Evolutionary conservation across 306 rosid species (phyloP).

Genomic region (Glycine soja): DNA sequence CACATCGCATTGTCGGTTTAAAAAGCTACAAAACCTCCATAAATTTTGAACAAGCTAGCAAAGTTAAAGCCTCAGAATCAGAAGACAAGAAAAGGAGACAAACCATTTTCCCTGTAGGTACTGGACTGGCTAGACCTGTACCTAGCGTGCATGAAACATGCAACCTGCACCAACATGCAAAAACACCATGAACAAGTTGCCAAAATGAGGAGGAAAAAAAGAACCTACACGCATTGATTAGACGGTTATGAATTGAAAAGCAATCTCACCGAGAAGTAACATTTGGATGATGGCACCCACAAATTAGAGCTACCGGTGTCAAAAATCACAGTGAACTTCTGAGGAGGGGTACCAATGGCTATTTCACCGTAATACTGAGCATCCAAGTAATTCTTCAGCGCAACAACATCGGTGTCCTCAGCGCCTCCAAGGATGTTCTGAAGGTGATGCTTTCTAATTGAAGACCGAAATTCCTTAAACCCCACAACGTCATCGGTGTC

Average conservation of each 20-base stretch:
- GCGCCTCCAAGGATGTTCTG: slow-evolving; percentile 48
- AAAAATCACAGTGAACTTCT: slow-evolving; percentile 82
- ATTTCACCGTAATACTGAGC: slow-evolving; percentile 97
- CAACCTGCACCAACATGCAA: slow-evolving; percentile 69
- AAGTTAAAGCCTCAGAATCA: too few species aligned
- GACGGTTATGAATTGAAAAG: background rate
- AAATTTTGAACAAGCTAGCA: background rate
- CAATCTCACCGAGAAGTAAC: slow-evolving; percentile 82
- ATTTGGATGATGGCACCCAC: slow-evolving; percentile 90
- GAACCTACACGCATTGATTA: background rate
- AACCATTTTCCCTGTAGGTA: slow-evolving; percentile 76
- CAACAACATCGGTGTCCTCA: slow-evolving; percentile 58
- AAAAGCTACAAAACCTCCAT: slow-evolving; percentile 22
- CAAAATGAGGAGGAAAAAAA: background rate
- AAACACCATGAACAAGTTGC: slow-evolving; percentile 39
- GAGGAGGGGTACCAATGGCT: slow-evolving; percentile 84
- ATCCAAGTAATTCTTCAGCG: slow-evolving; percentile 82
- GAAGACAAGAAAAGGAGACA: slow-evolving; percentile 34
- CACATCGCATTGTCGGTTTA: slow-evolving; percentile 17
- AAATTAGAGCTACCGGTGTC: slow-evolving; percentile 96
- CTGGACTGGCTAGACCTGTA: slow-evolving; percentile 74
- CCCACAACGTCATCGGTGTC: slow-evolving; percentile 54
- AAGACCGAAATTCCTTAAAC: slow-evolving; percentile 49
- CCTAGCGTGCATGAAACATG: slow-evolving; percentile 79
- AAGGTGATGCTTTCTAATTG: slow-evolving; percentile 54